Percentiles rank a stretch among this genome's conserved stretches.
These are phyloP conservation scores for Venturia effusa DNA, from an alignment of 2,329 filamentous ascomycete genomes.

Conservation along the genomic window DNA sequence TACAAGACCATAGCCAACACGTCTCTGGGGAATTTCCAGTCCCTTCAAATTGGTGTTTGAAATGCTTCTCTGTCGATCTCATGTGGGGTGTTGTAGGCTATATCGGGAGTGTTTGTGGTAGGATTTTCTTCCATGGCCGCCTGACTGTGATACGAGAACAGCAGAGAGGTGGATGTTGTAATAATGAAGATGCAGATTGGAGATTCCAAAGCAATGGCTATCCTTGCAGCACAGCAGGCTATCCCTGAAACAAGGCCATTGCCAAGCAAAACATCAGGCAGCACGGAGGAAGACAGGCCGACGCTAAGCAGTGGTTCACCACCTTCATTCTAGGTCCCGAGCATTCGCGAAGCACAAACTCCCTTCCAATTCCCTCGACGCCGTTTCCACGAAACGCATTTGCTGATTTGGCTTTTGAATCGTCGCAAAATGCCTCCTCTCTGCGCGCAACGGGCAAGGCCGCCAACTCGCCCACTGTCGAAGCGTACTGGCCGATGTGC, in stretches of 20 bases:
- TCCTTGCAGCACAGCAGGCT: background rate
- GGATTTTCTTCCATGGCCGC: too few relatives aligned
- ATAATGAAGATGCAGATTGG: background rate
- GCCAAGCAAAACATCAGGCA: background rate
- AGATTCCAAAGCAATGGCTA: background rate
- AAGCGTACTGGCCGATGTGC: background rate
- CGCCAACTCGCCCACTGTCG: background rate
- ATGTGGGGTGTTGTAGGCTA: too few relatives aligned
- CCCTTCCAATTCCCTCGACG: background rate
- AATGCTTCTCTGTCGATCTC: too few relatives aligned
- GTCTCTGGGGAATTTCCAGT: too few relatives aligned
- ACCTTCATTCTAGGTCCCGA: background rate
- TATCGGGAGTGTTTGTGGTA: too few relatives aligned
- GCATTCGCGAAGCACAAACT: background rate
- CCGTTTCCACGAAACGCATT: background rate
- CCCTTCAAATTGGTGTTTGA: too few relatives aligned
- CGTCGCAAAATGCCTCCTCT: background rate
- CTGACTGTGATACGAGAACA: too few relatives aligned
- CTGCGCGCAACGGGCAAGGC: background rate
- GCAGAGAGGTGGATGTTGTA: too few relatives aligned
- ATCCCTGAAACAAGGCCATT: background rate
- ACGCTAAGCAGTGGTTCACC: background rate
- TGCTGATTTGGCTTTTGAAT: background rate
- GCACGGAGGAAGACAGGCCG: background rate
- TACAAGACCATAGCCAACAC: too few relatives aligned